Evolutionary conservation across 805 yeast genomes (phyloP), one percentile per base, ranked within the genome.

Genomic region (Diddensiella transvaalensis): DNA sequence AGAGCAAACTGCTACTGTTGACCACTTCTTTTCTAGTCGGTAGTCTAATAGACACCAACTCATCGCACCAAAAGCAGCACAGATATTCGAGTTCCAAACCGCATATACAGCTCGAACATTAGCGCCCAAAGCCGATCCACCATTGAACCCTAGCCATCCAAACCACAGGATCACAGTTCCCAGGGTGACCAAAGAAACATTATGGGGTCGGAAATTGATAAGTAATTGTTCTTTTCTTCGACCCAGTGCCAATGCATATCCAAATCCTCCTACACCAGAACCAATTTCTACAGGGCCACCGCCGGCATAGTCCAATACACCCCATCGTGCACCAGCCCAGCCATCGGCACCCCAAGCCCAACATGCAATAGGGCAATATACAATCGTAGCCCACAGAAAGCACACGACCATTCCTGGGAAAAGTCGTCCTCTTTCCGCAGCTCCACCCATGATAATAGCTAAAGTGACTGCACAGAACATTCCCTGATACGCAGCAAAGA

Each of bases 271-370:
- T 21, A 89, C 85, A 52, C 98, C 98, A 21, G 95, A 83, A 24
- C 87, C 76, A 48, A 93, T 87, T 66, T 91, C 98, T 22, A 91
- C 96, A 0, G 97, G 96, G 0, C 97, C 97, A 48, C 98, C 98
- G 24, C 99, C 99, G 21, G 99, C 99, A 66, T 87, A 91, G 65
- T 91, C 99, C 44, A 91, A 73, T 1, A 83, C 98, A 3, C 96
- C 96, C 82, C 96, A 91, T 58, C 80, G 74, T 56, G 76, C 76
- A 15, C 64, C 65, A 32, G 96, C 96, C 98, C 98, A 91, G 35
- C 99, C 98, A 40, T 82, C 83, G 1, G 86, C 63, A 48, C 88
- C 85, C 98, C 98, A 91, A 47, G 87, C 81, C 97, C 98, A 90
- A 68, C 82, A 87, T 3, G 91, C 91, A n/a, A 91, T 77, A 0